Evolutionary conservation across 768 basidiomycete genomes (phyloP), one percentile per base, ranked within the genome.

Genomic region (Amanita rubescens): DNA sequence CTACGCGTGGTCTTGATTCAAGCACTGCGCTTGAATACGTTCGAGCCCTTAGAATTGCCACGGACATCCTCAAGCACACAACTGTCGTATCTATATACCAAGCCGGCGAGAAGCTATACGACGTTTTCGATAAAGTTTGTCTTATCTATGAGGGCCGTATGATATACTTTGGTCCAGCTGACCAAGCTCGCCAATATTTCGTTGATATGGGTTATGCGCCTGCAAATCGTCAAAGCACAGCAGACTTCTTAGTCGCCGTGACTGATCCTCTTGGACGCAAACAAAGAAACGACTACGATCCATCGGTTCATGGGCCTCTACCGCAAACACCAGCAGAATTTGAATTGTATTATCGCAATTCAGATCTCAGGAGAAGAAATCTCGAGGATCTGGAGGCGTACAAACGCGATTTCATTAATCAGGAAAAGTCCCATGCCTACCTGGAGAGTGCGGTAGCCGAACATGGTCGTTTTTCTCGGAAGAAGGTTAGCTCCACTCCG

Each of bases 61-160:
- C 86, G 5, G 81, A 89, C 61, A 72, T 80, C 1, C 66, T 69
- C 38, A 64, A 67, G 20, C 62, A 69, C 47, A 69, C 85, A 0
- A 89, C 84, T 0, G 77, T 93, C 54, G 88, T 87, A 19, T 85
- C 89, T 0, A 81, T 94, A 38, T 91, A 93, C 67, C 90, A 93
- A 69, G 89, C 87, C 9, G 83, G 86, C 48, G 87, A 92, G 64
- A 72, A 75, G 2, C 67, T 87, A 0, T 85, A 80, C 57, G 49
- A 77, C 11, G 67, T 75, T 5, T 94, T 78, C 63, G 72, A 92
- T 74, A 87, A 89, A 63, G 75, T 90, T 7, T 83, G 86, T 61
- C 74, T 92, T 48, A 77, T 93, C 59, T 81, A 86, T 64, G 85
- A 85, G 61, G 86, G 88, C 12, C 71, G 74, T 20, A 82, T 85